A percentile compares a stretch with the other conserved stretches of the same genome.
phyloP scores from a whole-genome alignment of 2,329 filamentous ascomycete species.

The Fusarium euwallaceae region DNA sequence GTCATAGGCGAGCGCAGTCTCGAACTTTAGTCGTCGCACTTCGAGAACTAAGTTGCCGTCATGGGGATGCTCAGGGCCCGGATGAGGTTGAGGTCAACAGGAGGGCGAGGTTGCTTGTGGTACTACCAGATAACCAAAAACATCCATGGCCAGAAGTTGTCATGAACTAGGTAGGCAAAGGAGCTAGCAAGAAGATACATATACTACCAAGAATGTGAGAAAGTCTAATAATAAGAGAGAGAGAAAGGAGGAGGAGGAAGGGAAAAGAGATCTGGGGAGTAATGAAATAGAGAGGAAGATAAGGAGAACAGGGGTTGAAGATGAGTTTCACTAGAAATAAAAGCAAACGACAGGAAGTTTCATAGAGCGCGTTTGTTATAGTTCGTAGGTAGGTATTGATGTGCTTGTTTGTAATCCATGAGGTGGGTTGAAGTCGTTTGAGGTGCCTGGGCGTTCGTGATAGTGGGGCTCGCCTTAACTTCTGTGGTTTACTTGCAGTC shows the following conservation, averaged over 20 bases:
- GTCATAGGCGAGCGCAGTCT: no score
- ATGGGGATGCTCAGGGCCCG: no score
- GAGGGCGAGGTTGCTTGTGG: no score
- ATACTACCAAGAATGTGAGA: neutral
- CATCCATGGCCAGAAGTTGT: neutral
- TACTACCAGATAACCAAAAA: no score
- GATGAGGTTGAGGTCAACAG: no score
- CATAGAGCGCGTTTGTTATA: neutral
- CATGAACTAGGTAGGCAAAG: neutral
- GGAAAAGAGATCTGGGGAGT: neutral
- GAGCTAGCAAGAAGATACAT: neutral
- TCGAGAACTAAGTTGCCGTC: no score
- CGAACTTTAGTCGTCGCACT: no score
- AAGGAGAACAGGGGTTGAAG: neutral
- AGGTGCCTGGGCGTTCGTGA: neutral
- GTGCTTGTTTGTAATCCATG: neutral
- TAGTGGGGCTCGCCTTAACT: neutral
- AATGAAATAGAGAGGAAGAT: neutral
- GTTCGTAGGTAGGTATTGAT: neutral
- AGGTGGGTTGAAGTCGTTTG: neutral
- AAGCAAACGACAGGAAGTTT: neutral
- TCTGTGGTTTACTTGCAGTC: neutral
- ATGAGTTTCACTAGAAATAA: neutral
- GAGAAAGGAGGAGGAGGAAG: neutral
- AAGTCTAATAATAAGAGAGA: neutral